These are phyloP conservation scores for Citeromyces matritensis DNA, from an alignment of 805 yeast genomes.

Conservation along the genomic window DNA sequence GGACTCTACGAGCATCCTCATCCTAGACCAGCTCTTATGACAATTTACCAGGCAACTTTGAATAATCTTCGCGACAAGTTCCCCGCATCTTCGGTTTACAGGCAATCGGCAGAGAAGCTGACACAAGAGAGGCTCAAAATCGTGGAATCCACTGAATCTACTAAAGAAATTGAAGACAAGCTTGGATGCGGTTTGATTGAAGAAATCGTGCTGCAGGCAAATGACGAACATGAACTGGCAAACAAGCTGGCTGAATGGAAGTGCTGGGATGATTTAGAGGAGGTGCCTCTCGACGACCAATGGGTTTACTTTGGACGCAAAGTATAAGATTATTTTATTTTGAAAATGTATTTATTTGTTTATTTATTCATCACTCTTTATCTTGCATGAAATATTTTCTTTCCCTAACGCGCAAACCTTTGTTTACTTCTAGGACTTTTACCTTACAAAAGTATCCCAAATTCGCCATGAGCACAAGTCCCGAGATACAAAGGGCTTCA, in stretches of 20 bases:
- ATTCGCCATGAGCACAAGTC: too few relatives aligned
- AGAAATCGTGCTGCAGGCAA: constrained; percentile 70
- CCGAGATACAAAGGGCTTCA: too few relatives aligned
- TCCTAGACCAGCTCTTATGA: constrained; percentile 66
- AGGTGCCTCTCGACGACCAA: constrained; percentile 66
- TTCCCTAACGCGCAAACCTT: too few relatives aligned
- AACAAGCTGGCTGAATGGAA: constrained; percentile 54
- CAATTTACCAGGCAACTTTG: constrained; percentile 59
- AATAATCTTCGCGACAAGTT: constrained; percentile 38
- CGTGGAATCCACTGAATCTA: constrained; percentile 47
- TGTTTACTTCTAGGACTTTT: too few relatives aligned
- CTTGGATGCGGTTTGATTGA: constrained; percentile 79
- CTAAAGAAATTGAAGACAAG: constrained; percentile 51
- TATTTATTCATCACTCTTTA: too few relatives aligned
- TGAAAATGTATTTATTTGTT: too few relatives aligned
- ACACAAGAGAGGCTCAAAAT: constrained; percentile 54
- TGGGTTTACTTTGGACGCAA: constrained; percentile 73
- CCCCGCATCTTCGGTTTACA: constrained; percentile 63
- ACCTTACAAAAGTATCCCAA: too few relatives aligned
- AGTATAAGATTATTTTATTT: constrained; percentile 16
- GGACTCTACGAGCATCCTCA: constrained; percentile 70
- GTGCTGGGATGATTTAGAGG: constrained; percentile 71
- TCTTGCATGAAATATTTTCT: too few relatives aligned
- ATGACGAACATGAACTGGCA: constrained; percentile 61
- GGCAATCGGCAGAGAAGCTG: constrained; percentile 57